Evolutionary conservation across 208 protist genomes (phyloP).

Genomic region (Trichomonas tenax): DNA sequence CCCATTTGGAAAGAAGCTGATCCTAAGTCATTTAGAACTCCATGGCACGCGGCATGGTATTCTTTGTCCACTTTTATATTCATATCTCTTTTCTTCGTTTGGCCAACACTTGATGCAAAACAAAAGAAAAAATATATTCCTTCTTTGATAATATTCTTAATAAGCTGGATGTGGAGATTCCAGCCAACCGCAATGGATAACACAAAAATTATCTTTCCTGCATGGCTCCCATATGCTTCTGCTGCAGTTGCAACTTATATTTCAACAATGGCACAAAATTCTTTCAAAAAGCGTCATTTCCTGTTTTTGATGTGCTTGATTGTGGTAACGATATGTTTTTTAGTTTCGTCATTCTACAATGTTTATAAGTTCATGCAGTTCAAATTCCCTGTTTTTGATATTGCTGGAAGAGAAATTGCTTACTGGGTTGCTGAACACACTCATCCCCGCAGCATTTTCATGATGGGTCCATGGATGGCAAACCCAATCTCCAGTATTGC

Average conservation of each 20-base stretch:
- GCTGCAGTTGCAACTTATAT: not conserved
- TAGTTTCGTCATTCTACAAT: not conserved
- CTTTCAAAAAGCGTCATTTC: not conserved
- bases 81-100: not conserved
- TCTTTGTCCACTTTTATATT: not conserved
- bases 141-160: not conserved
- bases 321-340: not conserved
- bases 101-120: not conserved
- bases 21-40: not conserved
- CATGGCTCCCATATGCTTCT: not conserved
- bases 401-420: not conserved
- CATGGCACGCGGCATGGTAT: not conserved
- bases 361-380: not conserved
- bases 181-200: conserved; percentile 7
- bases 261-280: not conserved
- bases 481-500: not conserved
- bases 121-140: not conserved
- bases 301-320: not conserved
- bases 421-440: not conserved
- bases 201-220: not conserved
- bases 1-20: not conserved
- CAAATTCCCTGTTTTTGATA: not conserved
- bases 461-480: not conserved
- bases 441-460: not conserved
- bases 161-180: not conserved